A percentile compares a stretch with the other conserved stretches of the same genome.
Evolutionary conservation across 192 early-diverging fungal genomes (phyloP).

Genomic region (Martensiomyces pterosporus): DNA sequence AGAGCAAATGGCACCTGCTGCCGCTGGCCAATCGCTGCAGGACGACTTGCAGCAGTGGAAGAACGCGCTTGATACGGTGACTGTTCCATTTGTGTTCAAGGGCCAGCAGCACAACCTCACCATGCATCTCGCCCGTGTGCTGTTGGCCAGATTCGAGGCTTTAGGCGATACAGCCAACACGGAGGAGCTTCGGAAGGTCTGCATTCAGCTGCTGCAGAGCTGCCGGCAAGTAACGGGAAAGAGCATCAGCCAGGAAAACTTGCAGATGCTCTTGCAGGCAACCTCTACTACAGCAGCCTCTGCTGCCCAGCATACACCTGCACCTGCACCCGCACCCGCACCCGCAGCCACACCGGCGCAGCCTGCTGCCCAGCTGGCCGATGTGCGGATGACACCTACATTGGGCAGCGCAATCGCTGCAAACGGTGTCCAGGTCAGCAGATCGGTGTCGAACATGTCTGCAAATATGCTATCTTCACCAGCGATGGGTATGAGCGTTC

Average conservation of each 20-base stretch:
- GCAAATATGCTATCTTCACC: slow-evolving; percentile 35
- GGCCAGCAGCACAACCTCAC: background rate
- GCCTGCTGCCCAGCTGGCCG: background rate
- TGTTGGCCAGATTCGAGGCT: background rate
- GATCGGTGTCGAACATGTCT: too few species aligned
- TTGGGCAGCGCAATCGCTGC: slow-evolving; percentile 3
- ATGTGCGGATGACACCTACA: slow-evolving; percentile 3
- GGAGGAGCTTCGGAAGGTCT: background rate
- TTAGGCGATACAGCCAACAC: background rate
- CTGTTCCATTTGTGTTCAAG: background rate
- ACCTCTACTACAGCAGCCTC: background rate
- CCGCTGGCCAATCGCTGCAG: too few species aligned
- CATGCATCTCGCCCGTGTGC: background rate
- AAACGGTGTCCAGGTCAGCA: background rate
- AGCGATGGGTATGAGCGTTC: slow-evolving; percentile 14
- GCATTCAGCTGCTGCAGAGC: background rate
- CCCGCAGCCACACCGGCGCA: background rate
- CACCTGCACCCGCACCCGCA: too few species aligned
- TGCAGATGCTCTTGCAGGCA: background rate
- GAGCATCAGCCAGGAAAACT: background rate
- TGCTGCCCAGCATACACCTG: background rate
- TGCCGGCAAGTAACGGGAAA: background rate
- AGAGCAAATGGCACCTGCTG: background rate
- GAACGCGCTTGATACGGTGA: background rate
- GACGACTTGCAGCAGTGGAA: background rate